These are phyloP conservation scores for Singerocomus inundabilis DNA, from an alignment of 1,284 basidiomycete genomes.

Conservation along the genomic window DNA sequence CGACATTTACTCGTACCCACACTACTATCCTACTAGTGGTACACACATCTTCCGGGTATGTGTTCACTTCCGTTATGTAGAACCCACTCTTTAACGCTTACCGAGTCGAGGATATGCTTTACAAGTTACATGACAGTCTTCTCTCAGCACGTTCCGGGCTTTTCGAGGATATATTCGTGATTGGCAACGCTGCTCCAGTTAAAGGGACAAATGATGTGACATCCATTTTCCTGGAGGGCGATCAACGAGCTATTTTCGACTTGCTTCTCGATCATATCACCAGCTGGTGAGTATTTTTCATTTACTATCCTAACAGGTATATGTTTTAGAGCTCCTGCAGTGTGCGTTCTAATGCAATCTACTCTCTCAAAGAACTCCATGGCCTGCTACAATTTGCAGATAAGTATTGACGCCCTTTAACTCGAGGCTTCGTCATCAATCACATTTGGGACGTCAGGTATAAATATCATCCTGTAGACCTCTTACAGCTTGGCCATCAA, in stretches of 20 bases:
- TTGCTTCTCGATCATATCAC: conserved; percentile 9
- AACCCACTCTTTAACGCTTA: not conserved
- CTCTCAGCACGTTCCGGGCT: not conserved
- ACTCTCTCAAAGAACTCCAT: not conserved
- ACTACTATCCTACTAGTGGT: not conserved
- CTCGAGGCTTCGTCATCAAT: not conserved
- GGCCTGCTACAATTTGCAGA: not conserved
- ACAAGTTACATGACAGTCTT: not conserved
- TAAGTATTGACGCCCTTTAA: conserved; percentile 7
- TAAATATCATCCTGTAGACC: not conserved
- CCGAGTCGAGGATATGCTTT: conserved; percentile 3
- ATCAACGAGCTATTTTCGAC: not conserved
- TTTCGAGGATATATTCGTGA: conserved; percentile 1
- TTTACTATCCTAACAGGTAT: not conserved
- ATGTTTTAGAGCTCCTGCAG: not conserved
- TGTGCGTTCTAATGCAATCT: not conserved
- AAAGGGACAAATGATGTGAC: not conserved
- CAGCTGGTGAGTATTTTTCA: conserved; percentile 2
- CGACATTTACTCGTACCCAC: not conserved
- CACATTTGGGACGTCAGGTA: not conserved
- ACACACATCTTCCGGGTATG: not conserved
- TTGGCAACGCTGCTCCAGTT: not conserved
- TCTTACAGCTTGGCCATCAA: conserved; percentile 1
- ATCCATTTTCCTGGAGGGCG: not conserved
- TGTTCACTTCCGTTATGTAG: no score